These are phyloP conservation scores for Coniosporium tulheliwenetii DNA, from an alignment of 2,329 filamentous ascomycete genomes.

Conservation along the genomic window DNA sequence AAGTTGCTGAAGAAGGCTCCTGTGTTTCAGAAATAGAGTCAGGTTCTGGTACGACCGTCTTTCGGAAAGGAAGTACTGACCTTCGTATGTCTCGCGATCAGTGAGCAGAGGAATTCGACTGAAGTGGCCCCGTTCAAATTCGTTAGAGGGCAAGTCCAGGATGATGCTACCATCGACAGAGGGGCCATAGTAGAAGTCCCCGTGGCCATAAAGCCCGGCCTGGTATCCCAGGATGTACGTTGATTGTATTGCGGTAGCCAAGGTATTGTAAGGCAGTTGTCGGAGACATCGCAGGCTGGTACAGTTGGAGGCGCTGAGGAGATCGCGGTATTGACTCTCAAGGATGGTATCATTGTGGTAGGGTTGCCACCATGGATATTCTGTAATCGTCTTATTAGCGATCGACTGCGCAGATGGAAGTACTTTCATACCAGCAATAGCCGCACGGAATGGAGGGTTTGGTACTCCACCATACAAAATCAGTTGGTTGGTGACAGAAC, in stretches of 20 bases:
- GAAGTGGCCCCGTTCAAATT: constrained; percentile 17
- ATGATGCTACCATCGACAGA: constrained; percentile 25
- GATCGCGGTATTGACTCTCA: constrained; percentile 13
- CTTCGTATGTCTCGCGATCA: constrained; percentile 22
- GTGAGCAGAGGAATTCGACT: constrained; percentile 19
- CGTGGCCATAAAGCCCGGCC: constrained; percentile 11
- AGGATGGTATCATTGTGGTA: not conserved
- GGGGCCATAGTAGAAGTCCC: constrained; percentile 25
- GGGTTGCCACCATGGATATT: constrained; percentile 21
- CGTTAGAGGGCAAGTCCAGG: constrained; percentile 16
- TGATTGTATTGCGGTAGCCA: constrained; percentile 8
- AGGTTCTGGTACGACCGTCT: too few species aligned
- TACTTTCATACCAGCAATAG: constrained; percentile 14
- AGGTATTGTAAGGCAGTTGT: constrained; percentile 4
- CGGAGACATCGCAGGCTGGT: constrained; percentile 14
- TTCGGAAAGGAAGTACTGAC: constrained; percentile 5
- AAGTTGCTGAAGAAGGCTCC: constrained; percentile 14
- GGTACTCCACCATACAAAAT: constrained; percentile 20
- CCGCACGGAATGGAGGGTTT: constrained; percentile 25
- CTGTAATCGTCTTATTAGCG: constrained; percentile 4
- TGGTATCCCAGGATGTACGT: constrained; percentile 4
- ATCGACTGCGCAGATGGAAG: not conserved
- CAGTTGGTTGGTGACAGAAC: constrained; percentile 15
- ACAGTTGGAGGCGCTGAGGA: constrained; percentile 14
- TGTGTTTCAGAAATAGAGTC: too few species aligned